Base-by-base conservation (phyloP, 805 yeast species). In the Hanseniaspora osmophila region DNA sequence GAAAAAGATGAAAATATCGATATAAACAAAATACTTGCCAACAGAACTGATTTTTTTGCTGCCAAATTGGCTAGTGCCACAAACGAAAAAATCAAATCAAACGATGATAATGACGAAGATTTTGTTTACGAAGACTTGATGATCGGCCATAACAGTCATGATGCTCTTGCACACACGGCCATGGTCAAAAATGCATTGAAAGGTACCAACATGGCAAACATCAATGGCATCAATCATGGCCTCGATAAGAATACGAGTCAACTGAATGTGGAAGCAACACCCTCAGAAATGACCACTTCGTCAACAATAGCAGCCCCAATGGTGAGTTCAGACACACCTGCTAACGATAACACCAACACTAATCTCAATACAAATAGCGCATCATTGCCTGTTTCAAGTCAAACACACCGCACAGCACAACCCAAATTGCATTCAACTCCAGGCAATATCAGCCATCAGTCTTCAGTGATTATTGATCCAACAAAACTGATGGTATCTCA, bases 61-160 rank as follows among this genome's bases (percentile, higher is more conserved):
- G 96, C 97, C 0, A 84, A 82, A 54, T 69, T 92, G 49, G 97
- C 96, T 9, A 80, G 86, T 46, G 97, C 97, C 1, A 94, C 90
- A 3, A 94, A 83, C 51, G 48, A 42, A 40, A 43, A 42, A 13
- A 46, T 40, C 6, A 95, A 86, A 54, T 88, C 77, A 40, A 85
- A 83, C 49, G 77, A 83, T 32, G 96, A 88, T 59, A 78, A 87
- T 22, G 95, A 88, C 53, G 98, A 92, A 60, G 86, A 95, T 1
- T 90, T 92, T 69, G 96, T 90, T n/a, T 90, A 90, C 60, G 96
- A 88, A 55, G 45, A 46, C 15, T 32, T 45, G 19, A 45, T 45
- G 42, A n/a, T 45, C 6, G 48, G 42, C n/a, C 44, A 42, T n/a
- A 75, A 68, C 27, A 53, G 61, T 6, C 51, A 48, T 11, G 50